phyloP scores from a whole-genome alignment of 495 filamentous ascomycete species.

The Penicillium cosmopolitanum region DNA sequence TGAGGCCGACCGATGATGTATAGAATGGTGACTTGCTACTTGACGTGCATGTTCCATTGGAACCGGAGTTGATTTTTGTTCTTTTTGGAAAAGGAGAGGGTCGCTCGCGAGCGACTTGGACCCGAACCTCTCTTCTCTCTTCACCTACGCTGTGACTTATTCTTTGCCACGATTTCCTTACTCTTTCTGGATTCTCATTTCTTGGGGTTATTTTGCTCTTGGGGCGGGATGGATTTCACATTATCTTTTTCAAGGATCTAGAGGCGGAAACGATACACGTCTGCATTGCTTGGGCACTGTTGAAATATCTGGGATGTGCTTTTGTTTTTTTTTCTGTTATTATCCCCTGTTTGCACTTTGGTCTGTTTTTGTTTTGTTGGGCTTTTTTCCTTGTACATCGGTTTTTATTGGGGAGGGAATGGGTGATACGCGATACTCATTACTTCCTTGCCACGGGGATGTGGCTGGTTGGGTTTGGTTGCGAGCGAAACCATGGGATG shows the following conservation, averaged over 20 bases:
- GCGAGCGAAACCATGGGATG: constrained; percentile 51
- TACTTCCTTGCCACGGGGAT: constrained; percentile 38
- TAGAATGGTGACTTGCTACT: constrained; percentile 51
- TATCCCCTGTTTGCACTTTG: constrained; percentile 26
- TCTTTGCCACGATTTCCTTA: constrained; percentile 37
- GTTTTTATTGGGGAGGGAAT: constrained; percentile 33
- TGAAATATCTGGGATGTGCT: constrained; percentile 43
- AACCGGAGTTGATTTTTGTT: constrained; percentile 44
- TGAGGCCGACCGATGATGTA: constrained; percentile 47
- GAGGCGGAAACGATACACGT: constrained; percentile 60
- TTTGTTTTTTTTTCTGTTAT: constrained; percentile 24
- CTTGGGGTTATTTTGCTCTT: constrained; percentile 36
- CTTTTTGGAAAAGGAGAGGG: constrained; percentile 28
- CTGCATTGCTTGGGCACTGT: constrained; percentile 55
- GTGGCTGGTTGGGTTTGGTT: constrained; percentile 39
- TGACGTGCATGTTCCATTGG: constrained; percentile 40
- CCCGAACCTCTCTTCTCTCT: constrained; percentile 24
- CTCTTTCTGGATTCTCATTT: constrained; percentile 34
- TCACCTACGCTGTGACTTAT: constrained; percentile 31
- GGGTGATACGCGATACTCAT: constrained; percentile 43
- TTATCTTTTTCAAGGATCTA: constrained; percentile 49
- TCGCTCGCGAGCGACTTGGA: constrained; percentile 34
- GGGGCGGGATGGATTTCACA: constrained; percentile 45
- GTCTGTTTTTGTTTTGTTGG: constrained; percentile 23
- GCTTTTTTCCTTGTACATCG: constrained; percentile 48